Base-by-base conservation (phyloP, 768 basidiomycete genomes). In the Boletus pseudopeckii region DNA sequence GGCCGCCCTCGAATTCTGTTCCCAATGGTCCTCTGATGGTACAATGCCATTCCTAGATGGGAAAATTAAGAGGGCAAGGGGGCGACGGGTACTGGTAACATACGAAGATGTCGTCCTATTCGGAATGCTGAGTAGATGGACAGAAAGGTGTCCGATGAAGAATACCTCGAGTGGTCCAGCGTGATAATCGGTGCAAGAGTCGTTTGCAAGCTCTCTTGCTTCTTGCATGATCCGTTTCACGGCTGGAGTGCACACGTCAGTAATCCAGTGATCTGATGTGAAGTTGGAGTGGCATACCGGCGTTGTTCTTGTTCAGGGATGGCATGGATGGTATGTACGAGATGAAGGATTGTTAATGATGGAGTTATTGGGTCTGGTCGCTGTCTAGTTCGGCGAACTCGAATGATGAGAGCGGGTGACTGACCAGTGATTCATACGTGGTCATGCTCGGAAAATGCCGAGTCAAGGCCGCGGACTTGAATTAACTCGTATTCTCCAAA, bases 151-250 rank as follows among this genome's bases (percentile, higher is more conserved):
- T 30, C 28, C 50, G 34, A 50, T 7, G 53, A 53, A 33, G 42
- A 45, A 77, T 76, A 89, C 93, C 88, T 79, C 95, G 56, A 77
- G 82, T 64, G 76, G 93, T 0, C 74, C 85, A 17, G 94, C 96
- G 51, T 83, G 75, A 66, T 96, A 98, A 66, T 96, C 94, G 1
- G 88, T 85, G 48, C 82, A 85, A 53, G 89, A 84, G 70, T 96
- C 94, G 49, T 81, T 84, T 1, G 86, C 84, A 14, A 98, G 81
- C 65, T 98, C 95, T 55, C 83, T 77, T 5, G 94, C 94, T 72
- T 98, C 96, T 69, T 93, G 92, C 86, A 98, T 89, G 61, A 98
- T 97, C 34, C 96, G 85, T 75, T 98, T 98, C 48, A 97, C 91
- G 50, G 93, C 94, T 90, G 59, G 14, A 13, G 13, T 44, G 0